Evolutionary conservation across 2,329 filamentous ascomycete species (phyloP), one percentile per base, ranked within the genome.

Genomic region (Microdochium nivale): DNA sequence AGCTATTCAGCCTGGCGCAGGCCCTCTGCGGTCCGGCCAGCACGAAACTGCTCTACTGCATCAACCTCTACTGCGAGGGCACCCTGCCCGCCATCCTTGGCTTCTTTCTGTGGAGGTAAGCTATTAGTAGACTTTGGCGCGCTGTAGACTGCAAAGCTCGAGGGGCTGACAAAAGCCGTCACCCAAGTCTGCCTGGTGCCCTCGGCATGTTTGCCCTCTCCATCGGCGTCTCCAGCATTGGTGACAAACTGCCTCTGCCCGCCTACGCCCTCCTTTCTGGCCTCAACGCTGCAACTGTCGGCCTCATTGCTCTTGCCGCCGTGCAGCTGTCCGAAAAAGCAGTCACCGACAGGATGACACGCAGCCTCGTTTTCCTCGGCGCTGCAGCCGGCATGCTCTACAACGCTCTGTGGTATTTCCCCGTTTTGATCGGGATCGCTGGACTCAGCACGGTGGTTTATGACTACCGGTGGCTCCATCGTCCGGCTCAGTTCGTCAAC

Each of bases 351-450:
- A 71, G 71, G 21, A 48, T 86, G 2, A 83, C 85, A 0, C 70
- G 86, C 1, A 67, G 84, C 0, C 58, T 89, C 1, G 80, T 90
- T 0, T 83, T 88, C 13, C 59, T 84, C 7, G 78, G 78, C 2
- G 86, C 73, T 1, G 73, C 77, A 9, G 84, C 83, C 0, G 87
- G 86, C 0, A 67, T 90, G 56, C 72, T 86, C 48, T 89, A 89
- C 58, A 88, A 82, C 49, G 79, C 84, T 0, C 66, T 90, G 0
- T 90, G 87, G 87, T 90, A 87, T 57, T 90, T 88, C 47, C 87
- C 87, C 0, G 59, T 80, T 0, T 61, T 90, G 3, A 83, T 89
- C 66, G 58, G 77, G 0, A 56, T 72, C 1, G 79, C 76, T 0
- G 86, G 84, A 0, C 11, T 74, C 1, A 64, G 66, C 0, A 78